A percentile compares a stretch with the other conserved stretches of the same genome.
Conservation (phyloP, 805 yeast species). For the Suhomyces sp. region DNA sequence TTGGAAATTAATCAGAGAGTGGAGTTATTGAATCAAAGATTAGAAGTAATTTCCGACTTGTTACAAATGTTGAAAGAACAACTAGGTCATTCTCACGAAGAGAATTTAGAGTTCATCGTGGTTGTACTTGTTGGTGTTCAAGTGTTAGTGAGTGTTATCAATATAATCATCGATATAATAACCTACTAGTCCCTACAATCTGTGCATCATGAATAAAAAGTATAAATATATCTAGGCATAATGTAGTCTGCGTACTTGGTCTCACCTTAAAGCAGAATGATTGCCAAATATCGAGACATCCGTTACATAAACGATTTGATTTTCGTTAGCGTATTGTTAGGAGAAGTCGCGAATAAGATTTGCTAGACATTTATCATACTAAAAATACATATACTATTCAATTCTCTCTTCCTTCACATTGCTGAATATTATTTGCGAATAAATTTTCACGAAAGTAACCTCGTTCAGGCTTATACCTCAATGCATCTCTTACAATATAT, state of each 20-base stretch:
- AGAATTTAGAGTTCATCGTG: conserved; percentile 86
- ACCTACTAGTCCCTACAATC: conserved; percentile 19
- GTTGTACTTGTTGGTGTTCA: conserved; percentile 89
- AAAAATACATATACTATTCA: neutral
- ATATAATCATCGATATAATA: conserved; percentile 62
- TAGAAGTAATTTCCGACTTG: conserved; percentile 91
- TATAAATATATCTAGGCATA: neutral
- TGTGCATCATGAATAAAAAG: neutral
- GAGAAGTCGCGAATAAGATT: neutral
- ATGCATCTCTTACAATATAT: neutral
- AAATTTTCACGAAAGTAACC: neutral
- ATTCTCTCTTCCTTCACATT: neutral
- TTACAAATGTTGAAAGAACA: conserved; percentile 96
- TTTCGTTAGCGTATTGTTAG: too few relatives aligned
- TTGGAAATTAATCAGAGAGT: conserved; percentile 94
- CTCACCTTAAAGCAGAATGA: neutral
- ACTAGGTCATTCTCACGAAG: conserved; percentile 89
- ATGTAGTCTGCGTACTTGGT: neutral
- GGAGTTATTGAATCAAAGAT: conserved; percentile 79
- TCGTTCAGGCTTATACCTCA: neutral
- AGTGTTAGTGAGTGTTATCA: conserved; percentile 81
- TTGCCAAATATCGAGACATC: neutral
- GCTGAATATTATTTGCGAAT: neutral
- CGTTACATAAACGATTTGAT: neutral
- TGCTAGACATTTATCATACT: neutral